These are phyloP conservation scores for Solanum appendiculatum DNA, from an alignment of 257 asterid genomes.

Conservation along the genomic window DNA sequence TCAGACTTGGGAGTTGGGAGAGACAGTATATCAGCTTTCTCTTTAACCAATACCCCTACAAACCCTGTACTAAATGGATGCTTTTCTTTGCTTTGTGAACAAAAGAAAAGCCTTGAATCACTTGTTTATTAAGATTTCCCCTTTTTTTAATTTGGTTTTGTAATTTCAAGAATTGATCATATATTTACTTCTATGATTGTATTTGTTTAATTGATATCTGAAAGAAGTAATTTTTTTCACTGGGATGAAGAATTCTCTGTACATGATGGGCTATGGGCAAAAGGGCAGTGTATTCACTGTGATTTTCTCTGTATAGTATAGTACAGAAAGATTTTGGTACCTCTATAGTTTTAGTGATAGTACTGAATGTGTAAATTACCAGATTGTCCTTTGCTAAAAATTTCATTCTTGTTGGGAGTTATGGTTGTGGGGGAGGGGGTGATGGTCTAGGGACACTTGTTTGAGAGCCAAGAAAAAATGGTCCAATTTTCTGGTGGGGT, in stretches of 20 bases:
- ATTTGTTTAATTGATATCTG: background rate
- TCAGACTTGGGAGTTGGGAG: background rate
- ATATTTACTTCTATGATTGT: background rate
- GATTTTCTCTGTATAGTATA: background rate
- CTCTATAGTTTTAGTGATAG: background rate
- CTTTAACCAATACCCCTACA: constrained; percentile 30
- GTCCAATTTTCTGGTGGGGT: constrained; percentile 20
- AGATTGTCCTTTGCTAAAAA: background rate
- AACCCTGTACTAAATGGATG: constrained; percentile 3
- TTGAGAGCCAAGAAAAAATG: constrained; percentile 9
- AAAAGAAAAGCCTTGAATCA: background rate
- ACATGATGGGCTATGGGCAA: constrained; percentile 11
- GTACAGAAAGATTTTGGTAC: background rate
- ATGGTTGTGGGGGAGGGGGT: background rate
- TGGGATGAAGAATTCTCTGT: background rate
- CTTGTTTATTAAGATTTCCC: background rate
- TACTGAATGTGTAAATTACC: background rate
- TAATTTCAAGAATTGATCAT: background rate
- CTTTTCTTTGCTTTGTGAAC: constrained; percentile 19
- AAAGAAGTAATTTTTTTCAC: background rate
- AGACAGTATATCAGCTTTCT: constrained; percentile 34
- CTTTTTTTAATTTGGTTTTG: background rate
- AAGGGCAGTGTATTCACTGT: background rate
- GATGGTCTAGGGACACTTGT: background rate
- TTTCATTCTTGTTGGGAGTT: background rate